Evolutionary conservation across 345 rosid genomes (phyloP), one percentile per base, ranked within the genome.

Genomic region (Eucalyptus erythrocorys): DNA sequence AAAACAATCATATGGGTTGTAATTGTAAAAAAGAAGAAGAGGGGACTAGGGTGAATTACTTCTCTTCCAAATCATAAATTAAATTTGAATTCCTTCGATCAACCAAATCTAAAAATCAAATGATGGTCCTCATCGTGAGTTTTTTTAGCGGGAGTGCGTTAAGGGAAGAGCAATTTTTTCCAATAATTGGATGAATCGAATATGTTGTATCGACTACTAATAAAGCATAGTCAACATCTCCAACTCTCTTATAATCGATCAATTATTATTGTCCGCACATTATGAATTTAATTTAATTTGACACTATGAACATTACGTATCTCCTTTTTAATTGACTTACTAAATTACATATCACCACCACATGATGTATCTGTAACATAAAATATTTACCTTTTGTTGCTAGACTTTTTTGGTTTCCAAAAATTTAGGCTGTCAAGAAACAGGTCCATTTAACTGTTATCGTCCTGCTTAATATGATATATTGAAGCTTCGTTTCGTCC

Each of bases 221-320:
- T 68, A 19, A 40, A 34, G 80, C 80, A 68, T 68, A 68, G 80
- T 68, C 80, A 68, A 68, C 80, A 68, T 68, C 43, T 34, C 57
- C 5, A 51, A 51, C 26, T 21, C 57, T 51, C 10, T 51, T 1
- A 1, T 68, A 68, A 68, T 68, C 2, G 3, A 34, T n/a, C 3
- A n/a, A 64, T n/a, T 14, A 64, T 64, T 22, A 17, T 1, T 68
- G 2, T 68, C 7, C 2, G 1, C 12, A 0, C 21, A 22, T 68
- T 17, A 1, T 34, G 4, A 68, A 19, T 68, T 37, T 5, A 10
- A 68, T 68, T 34, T 34, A 34, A 68, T 34, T 68, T 68, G 5
- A 21, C 7, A 3, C 3, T 32, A 32, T 34, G 43, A 3, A 7
- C 2, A 1, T 68, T 5, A 5, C 0, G 13, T 1, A 2, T 68